A percentile compares a stretch with the other conserved stretches of the same genome.
These are phyloP conservation scores for maize (Zea mays) DNA, from an alignment of 176 grass and related monocot species.

Conservation along the genomic window Zm-B73-REFERENCE-NAM-5.0 NC_050100.1:45251501-45252000, in stretches of 20 bases:
- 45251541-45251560: background rate
- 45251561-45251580: background rate
- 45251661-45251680: background rate
- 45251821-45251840: background rate
- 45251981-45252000: no score
- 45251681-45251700: background rate
- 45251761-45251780: background rate
- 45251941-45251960: background rate
- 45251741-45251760: background rate
- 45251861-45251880: background rate
- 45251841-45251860: background rate
- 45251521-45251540: slow-evolving; percentile 22
- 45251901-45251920: background rate
- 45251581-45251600: background rate
- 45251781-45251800: background rate
- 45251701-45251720: background rate
- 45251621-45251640: background rate
- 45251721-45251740: background rate
- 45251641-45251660: slow-evolving; percentile 2
- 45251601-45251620: background rate
- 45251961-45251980: background rate
- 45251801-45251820: slow-evolving; percentile 8
- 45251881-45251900: background rate
- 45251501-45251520: background rate
- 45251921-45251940: background rate